Evolutionary conservation across 208 protist species (phyloP).

Genomic region (Crithidia sp.): DNA sequence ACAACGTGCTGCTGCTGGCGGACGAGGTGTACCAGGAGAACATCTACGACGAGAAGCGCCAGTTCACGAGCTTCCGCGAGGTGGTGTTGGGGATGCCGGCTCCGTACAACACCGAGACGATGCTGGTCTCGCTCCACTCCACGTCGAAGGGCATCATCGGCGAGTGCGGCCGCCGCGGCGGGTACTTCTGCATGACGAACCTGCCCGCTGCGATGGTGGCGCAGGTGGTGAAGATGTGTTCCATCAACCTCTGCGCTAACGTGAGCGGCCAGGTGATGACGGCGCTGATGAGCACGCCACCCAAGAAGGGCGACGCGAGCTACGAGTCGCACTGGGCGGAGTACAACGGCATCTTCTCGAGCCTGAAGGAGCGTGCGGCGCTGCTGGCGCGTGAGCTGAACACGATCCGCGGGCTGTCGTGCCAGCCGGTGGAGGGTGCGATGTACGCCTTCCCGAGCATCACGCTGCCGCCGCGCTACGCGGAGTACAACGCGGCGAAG

Average conservation of each 20-base stretch:
- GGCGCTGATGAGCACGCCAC: conserved; percentile 97
- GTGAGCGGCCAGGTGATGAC: conserved; percentile 95
- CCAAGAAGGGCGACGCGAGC: conserved; percentile 89
- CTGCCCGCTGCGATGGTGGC: conserved; percentile 60
- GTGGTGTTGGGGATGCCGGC: conserved; percentile 69
- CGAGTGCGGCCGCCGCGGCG: conserved; percentile 98
- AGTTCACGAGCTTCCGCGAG: conserved; percentile 93
- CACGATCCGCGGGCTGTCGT: conserved; percentile 92
- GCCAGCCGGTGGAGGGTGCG: conserved; percentile 93
- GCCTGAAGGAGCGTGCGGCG: conserved; percentile 65
- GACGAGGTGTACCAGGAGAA: conserved; percentile 99
- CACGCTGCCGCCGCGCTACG: conserved; percentile 81
- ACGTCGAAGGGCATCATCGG: conserved; percentile 98
- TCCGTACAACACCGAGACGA: conserved; percentile 66
- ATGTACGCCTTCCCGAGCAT: conserved; percentile 99
- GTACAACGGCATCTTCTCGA: conserved; percentile 78
- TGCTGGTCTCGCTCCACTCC: conserved; percentile 95
- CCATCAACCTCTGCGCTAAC: conserved; percentile 97
- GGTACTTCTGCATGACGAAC: conserved; percentile 96
- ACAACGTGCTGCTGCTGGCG: conserved; percentile 94
- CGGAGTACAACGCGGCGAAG: conserved; percentile 57
- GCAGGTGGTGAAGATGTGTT: conserved; percentile 97
- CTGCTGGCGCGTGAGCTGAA: conserved; percentile 91
- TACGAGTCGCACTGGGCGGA: conserved; percentile 89
- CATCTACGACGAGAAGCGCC: conserved; percentile 91